These are phyloP conservation scores for Fusarium tricinctum DNA, from an alignment of 2,329 filamentous ascomycete genomes.

Conservation along the genomic window DNA sequence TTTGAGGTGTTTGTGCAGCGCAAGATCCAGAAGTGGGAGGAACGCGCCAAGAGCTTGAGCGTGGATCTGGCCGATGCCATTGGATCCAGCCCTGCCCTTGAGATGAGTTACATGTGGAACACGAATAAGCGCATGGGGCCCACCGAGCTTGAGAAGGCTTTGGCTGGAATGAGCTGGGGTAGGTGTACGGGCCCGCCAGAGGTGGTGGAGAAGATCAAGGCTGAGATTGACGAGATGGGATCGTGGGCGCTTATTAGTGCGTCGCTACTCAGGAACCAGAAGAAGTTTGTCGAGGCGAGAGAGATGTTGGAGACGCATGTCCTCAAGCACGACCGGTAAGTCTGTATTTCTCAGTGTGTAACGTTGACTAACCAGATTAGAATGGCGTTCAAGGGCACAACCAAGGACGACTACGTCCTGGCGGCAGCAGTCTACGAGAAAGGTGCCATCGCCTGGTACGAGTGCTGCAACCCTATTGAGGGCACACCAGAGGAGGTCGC, in stretches of 20 bases:
- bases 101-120: slow-evolving; percentile 96
- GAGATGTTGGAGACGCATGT: slow-evolving; percentile 74
- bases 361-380: slow-evolving; percentile 53
- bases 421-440: slow-evolving; percentile 89
- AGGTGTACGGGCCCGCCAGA: slow-evolving; percentile 68
- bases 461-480: slow-evolving; percentile 63
- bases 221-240: slow-evolving; percentile 71
- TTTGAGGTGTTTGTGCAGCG: slow-evolving; percentile 88
- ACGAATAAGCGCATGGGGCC: slow-evolving; percentile 84
- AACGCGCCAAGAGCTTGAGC: slow-evolving; percentile 75
- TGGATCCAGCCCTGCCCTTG: slow-evolving; percentile 83
- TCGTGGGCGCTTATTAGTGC: slow-evolving; percentile 77
- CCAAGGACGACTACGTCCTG: slow-evolving; percentile 77
- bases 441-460: slow-evolving; percentile 83
- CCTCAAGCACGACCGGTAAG: slow-evolving; percentile 73
- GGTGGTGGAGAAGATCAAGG: slow-evolving; percentile 61
- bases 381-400: slow-evolving; percentile 67
- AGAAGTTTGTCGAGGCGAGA: slow-evolving; percentile 74
- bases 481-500: slow-evolving; percentile 52
- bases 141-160: slow-evolving; percentile 73
- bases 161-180: slow-evolving; percentile 74
- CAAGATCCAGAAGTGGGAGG: slow-evolving; percentile 91
- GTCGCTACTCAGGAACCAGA: slow-evolving; percentile 74
- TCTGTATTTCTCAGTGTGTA: not conserved
- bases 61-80: slow-evolving; percentile 83